Base-by-base conservation (phyloP, 208 protist species). In the Crithidia expoeki region DNA sequence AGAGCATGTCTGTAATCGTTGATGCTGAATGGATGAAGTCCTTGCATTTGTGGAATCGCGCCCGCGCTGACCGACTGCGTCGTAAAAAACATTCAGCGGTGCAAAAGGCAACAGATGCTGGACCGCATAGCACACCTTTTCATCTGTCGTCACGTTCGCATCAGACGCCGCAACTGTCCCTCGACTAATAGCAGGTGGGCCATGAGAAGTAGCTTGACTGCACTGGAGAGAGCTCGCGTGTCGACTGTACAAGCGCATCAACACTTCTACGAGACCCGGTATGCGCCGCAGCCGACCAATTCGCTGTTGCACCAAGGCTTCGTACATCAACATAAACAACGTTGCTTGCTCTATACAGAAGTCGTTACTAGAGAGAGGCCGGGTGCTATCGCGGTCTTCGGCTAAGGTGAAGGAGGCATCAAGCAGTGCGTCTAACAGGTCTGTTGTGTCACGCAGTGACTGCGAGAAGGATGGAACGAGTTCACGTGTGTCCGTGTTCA, bases 241-340 rank as follows among this genome's bases (percentile, higher is more conserved):
- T 0, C 76, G 76, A n/a, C 68, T 28, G 42, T 79, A 80, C 17
- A 88, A 55, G 0, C 34, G 33, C 10, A 50, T 11, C 1, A 89
- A 73, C 3, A 81, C 69, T 11, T 68, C 40, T 2, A 80, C 71
- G 10, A 94, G n/a, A 12, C 42, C 71, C 1, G 70, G 72, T 2
- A 85, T 62, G 6, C 83, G 81, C 21, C 82, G 76, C 47, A 94
- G 77, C 14, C 80, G 89, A 14, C 42, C 27, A 19, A 65, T 44
- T 6, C 76, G 72, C 17, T 66, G 66, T 10, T 74, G 69, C 34
- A 87, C 65, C 19, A 94, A 34, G 33, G 90, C 89, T 42, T 88
- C 84, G 57, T 89, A 87, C 30, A 88, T 62, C 10, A 94, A 74
- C 42, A 84, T 70, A 40, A 91, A 90, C 25, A 78, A 44, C 0